Base-by-base conservation (phyloP, 2,329 filamentous ascomycete genomes). In the Hypoxylon sp. region DNA sequence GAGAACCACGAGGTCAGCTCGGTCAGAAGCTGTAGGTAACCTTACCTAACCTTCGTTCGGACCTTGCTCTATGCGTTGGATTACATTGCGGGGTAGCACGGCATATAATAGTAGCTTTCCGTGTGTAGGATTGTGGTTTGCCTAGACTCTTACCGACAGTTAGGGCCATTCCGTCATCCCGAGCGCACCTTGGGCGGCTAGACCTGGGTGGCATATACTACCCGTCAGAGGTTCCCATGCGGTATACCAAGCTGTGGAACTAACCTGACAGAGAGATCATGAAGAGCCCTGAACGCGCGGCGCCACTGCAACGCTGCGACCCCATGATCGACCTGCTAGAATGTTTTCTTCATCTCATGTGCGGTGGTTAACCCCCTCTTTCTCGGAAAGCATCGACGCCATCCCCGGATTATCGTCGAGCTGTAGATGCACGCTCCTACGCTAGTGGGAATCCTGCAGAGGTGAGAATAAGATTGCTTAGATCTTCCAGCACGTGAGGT, bases 71-170 rank as follows among this genome's bases (percentile, higher is more conserved):
- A 44, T 32, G 41, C 42, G 43, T n/a, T n/a, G 37, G 50, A 45
- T 51, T 59, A 57, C 37, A 54, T 59, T 59, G 59, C 59, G 59
- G 56, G 59, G 59, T 61, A 59, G 47, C 37, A 61, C 59, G 53
- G 53, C 59, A 59, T 61, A 53, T 48, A 35, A 41, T 51, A 54
- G 38, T 48, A 44, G 42, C 46, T 48, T 13, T 15, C 23, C 42
- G 50, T 19, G 36, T 35, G 23, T 21, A 45, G 36, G 40, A 30
- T 20, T 16, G 20, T 25, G 32, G 43, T 40, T 50, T 35, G 51
- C 40, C 40, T 54, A 41, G 44, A 49, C 36, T 40, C 51, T 42
- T 58, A 55, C 55, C 55, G 51, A 53, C 49, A 53, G 51, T 51
- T 56, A 19, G 48, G 48, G 8, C 52, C 37, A 37, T 30, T 37